Evolutionary conservation across 1,284 basidiomycete genomes (phyloP).

Genomic region (Phellinidium pouzarii): DNA sequence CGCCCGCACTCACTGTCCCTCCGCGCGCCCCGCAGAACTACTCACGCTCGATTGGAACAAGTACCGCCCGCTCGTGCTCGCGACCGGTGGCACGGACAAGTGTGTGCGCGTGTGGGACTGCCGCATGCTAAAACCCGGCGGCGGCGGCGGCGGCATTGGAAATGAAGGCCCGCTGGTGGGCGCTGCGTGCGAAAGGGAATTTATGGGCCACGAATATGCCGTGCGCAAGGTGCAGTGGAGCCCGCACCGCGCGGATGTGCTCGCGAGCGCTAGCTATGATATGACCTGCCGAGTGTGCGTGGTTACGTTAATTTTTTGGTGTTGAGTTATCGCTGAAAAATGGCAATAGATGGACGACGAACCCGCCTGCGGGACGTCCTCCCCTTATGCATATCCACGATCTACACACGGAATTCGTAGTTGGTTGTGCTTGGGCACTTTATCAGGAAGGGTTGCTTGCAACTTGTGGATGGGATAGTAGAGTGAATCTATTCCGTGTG

Average conservation of each 20-base stretch:
- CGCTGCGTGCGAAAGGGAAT: conserved; percentile 57
- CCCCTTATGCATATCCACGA: conserved; percentile 70
- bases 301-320: conserved; percentile 9
- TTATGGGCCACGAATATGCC: conserved; percentile 78
- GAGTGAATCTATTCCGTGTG: conserved; percentile 69
- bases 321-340: conserved; percentile 9
- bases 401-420: conserved; percentile 91
- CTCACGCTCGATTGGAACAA: conserved; percentile 91
- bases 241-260: conserved; percentile 62
- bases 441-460: conserved; percentile 83
- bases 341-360: conserved; percentile 53
- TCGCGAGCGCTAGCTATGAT: conserved; percentile 88
- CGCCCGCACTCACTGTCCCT: conserved; percentile 18
- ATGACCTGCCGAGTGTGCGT: conserved; percentile 92
- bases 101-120: conserved; percentile 80
- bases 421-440: conserved; percentile 84
- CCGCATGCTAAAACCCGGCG: conserved; percentile 60
- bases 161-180: conserved; percentile 44
- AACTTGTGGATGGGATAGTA: conserved; percentile 87
- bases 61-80: conserved; percentile 73
- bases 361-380: conserved; percentile 43
- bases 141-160: conserved; percentile 22
- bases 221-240: conserved; percentile 78
- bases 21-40: conserved; percentile 48
- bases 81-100: conserved; percentile 79